Base-by-base conservation (phyloP, 805 yeast genomes). In the Lachancea dasiensis region DNA sequence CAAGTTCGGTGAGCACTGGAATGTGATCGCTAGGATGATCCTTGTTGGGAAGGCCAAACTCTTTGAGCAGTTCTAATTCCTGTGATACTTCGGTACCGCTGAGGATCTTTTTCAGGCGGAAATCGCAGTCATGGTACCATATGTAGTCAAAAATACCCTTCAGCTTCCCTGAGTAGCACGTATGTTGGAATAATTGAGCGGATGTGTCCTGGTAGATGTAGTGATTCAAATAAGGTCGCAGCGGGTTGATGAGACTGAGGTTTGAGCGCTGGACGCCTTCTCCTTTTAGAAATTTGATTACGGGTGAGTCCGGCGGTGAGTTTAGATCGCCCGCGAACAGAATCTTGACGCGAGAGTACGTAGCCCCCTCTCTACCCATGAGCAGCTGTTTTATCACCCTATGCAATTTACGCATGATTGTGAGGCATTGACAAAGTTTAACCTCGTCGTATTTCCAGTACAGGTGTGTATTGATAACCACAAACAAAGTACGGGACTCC, bases 401-500 rank as follows among this genome's bases (percentile, higher is more conserved):
- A 3, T 51, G 52, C 38, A 40, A 58, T 48, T 43, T 64, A 44
- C 45, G 58, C 46, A 70, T 60, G 4, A 74, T 52, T 6, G 73
- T 56, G 54, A 71, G 67, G 11, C 75, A 64, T 48, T 77, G 83
- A 29, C 74, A 49, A 6, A 75, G 58, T 47, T 74, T 76, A 15
- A 77, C 77, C 46, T 75, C 78, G 33, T 70, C 67, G 35, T 62
- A 69, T 44, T 70, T 69, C 83, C 83, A 77, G 48, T 77, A 77
- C 7, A 77, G 56, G 52, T 77, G 83, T 0, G 82, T 77, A 44
- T 75, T 77, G n/a, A 77, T 60, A 2, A 75, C 64, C 27, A 73
- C 69, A 3, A 77, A 50, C 3, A 55, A 46, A 23, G 67, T 59
- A 8, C 60, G 56, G 0, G 75, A 64, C 1, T 40, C 47, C 34